Evolutionary conservation across 1,284 basidiomycete species (phyloP), one percentile per base, ranked within the genome.

Genomic region (Schizopora paradoxa): DNA sequence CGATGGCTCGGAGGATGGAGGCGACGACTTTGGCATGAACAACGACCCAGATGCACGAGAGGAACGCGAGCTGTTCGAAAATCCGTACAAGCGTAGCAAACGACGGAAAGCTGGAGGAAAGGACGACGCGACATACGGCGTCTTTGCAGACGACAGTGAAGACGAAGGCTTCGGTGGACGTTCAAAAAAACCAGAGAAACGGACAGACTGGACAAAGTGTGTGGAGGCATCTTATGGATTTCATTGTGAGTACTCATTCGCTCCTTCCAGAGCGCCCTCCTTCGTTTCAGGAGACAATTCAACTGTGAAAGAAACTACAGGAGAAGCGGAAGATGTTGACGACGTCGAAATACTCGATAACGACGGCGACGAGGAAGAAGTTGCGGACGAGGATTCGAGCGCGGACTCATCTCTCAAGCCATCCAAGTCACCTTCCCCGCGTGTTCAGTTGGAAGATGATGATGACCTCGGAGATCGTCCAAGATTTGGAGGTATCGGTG

Each of bases 81-180:
- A 91, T 54, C 87, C 88, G 4, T 87, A 88, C 64, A 73, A 79
- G 49, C 69, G 74, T 48, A 88, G 85, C 56, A 75, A 78, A 47
- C 69, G 74, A 43, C 70, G 77, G 42, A 80, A 70, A 58, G 54
- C 63, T 6, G 70, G 77, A 47, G 81, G 77, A 22, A 89, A 86
- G 61, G 84, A 87, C 28, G 79, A 83, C 47, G 84, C 84, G 1
- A 73, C 86, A 46, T 92, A 94, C 58, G 92, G 92, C 3, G 70
- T 91, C 0, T 94, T 92, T 66, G 89, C 73, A 0, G 79, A 84
- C 1, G 74, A 81, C 36, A 83, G 82, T 46, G 83, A 86, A 29
- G 81, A 82, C 16, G 77, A 79, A 46, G 69, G 61, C 28, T 64
- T 59, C 41, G 59, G 60, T 29, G 51, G 56, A 48, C 54, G 29